Percentiles rank a stretch among this genome's conserved stretches.
Conservation (phyloP, 2,329 filamentous ascomycete species). For the Tolypocladium inflatum region DNA sequence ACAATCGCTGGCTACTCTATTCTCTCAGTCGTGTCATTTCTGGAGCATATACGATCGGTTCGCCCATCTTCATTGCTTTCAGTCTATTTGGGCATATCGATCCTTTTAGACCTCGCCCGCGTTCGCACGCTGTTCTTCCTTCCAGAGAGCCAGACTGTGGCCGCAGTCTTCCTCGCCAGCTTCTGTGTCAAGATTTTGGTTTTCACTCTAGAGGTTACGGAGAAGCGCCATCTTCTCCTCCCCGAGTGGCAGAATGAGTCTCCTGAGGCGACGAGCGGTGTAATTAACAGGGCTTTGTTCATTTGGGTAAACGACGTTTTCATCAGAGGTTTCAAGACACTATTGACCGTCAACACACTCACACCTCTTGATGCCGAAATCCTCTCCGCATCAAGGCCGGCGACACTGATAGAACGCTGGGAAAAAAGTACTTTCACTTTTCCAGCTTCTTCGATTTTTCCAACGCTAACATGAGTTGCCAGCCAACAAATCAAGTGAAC, state of each 20-base stretch:
- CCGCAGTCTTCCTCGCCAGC: constrained; percentile 13
- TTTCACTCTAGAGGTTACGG: constrained; percentile 17
- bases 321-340: constrained; percentile 12
- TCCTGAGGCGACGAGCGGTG: constrained; percentile 19
- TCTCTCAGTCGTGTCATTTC: constrained; percentile 15
- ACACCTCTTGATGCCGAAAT: constrained; percentile 8
- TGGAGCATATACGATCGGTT: constrained; percentile 20
- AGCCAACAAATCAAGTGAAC: constrained; percentile 12
- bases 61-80: constrained; percentile 21
- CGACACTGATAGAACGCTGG: constrained; percentile 6
- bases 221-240: constrained; percentile 15
- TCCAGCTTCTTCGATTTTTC: not conserved
- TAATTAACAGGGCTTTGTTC: constrained; percentile 19
- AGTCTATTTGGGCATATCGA: constrained; percentile 18
- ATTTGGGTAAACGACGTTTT: constrained; percentile 22
- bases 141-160: constrained; percentile 9
- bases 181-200: constrained; percentile 17
- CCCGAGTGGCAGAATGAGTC: constrained; percentile 10
- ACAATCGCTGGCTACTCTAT: constrained; percentile 8
- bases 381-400: constrained; percentile 7
- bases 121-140: constrained; percentile 21
- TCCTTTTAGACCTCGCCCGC: constrained; percentile 20
- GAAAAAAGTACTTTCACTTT: constrained; percentile 1
- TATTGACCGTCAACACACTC: constrained; percentile 11
- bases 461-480: not conserved